Conservation (phyloP, 2,329 filamentous ascomycete genomes). For the Calycina herbarum region DNA sequence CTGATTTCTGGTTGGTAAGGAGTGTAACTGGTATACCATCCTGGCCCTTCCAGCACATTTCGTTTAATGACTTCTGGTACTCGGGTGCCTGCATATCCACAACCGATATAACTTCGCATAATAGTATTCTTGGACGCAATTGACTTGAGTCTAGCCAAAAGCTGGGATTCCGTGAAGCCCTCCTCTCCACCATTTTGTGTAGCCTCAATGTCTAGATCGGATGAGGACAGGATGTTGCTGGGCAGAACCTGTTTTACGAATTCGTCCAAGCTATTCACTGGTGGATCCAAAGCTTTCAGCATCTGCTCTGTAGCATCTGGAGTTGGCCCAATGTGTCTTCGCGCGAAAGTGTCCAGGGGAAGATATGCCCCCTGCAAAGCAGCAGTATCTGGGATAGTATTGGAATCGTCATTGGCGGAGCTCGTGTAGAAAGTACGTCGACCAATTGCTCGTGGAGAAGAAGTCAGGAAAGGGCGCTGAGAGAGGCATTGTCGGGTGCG, state of each 20-base stretch:
- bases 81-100: conserved; percentile 84
- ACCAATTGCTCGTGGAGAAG: conserved; percentile 20
- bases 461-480: conserved; percentile 22
- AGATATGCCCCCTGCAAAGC: conserved; percentile 42
- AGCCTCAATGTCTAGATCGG: conserved; percentile 57
- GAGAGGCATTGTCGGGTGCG: conserved; percentile 29
- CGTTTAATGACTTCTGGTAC: conserved; percentile 88
- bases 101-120: conserved; percentile 73
- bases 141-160: conserved; percentile 52
- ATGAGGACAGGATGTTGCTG: conserved; percentile 69
- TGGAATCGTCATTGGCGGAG: conserved; percentile 34
- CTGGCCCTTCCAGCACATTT: conserved; percentile 89
- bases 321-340: conserved; percentile 85
- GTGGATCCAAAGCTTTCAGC: conserved; percentile 77
- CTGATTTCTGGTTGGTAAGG: conserved; percentile 98
- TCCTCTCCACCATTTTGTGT: conserved; percentile 39
- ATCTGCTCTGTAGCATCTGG: conserved; percentile 70
- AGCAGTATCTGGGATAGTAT: conserved; percentile 22
- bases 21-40: conserved; percentile 97
- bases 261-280: conserved; percentile 70
- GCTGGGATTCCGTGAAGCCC: conserved; percentile 55
- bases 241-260: conserved; percentile 87
- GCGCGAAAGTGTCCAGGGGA: conserved; percentile 62
- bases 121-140: conserved; percentile 61
- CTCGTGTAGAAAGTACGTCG: conserved; percentile 37